phyloP scores from a whole-genome alignment of 139 green algal species.

The Chlorella sp. region DNA sequence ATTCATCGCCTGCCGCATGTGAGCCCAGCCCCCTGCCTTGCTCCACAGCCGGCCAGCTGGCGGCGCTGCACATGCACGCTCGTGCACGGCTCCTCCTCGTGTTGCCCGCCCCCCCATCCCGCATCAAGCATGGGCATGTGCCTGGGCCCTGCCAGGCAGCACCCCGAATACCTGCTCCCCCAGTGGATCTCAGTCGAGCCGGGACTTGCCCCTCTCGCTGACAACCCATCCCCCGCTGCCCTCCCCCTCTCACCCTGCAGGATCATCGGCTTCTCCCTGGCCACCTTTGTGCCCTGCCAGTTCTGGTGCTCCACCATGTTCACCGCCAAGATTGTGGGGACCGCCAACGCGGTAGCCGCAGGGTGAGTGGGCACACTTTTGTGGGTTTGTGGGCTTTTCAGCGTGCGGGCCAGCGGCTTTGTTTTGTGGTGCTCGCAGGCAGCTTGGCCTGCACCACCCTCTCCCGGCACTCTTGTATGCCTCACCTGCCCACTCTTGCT shows the following conservation, averaged over 20 bases:
- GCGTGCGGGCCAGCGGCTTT: neutral
- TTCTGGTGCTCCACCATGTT: conserved; percentile 95
- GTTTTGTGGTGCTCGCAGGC: neutral
- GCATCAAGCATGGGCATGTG: no score
- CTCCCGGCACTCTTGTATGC: no score
- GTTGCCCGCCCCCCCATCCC: no score
- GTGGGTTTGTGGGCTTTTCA: no score
- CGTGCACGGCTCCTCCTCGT: neutral
- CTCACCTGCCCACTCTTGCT: no score
- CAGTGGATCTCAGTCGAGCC: no score
- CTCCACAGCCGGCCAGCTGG: neutral
- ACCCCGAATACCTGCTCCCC: no score
- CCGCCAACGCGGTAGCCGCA: conserved; percentile 88
- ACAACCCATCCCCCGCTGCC: neutral
- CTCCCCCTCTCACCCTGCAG: conserved; percentile 55
- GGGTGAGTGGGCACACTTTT: conserved; percentile 47
- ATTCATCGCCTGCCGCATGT: conserved; percentile 76
- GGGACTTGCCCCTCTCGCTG: no score
- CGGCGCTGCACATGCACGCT: no score
- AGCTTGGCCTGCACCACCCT: no score
- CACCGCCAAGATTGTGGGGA: conserved; percentile 87
- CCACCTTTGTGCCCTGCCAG: conserved; percentile 91
- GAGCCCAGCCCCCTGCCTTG: neutral
- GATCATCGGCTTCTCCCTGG: conserved; percentile 74
- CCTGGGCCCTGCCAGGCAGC: no score